phyloP scores from a whole-genome alignment of 306 rosid species.

The Begonia fuchsioides region DNA sequence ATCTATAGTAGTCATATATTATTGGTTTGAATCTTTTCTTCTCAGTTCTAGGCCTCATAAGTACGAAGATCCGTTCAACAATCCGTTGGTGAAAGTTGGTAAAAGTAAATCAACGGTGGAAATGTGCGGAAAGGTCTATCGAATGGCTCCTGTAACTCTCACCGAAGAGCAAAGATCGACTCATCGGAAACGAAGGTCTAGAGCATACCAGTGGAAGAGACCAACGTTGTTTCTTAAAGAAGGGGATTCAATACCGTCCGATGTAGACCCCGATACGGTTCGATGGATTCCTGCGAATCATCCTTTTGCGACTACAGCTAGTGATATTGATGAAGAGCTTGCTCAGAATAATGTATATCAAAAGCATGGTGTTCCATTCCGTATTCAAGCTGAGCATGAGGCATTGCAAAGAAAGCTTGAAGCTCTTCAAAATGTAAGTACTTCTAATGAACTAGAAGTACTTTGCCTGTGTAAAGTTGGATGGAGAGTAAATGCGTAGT shows the following conservation, averaged over 20 bases:
- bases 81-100: constrained; percentile 73
- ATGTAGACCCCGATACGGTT: constrained; percentile 80
- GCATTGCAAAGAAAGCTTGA: constrained; percentile 80
- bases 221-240: constrained; percentile 81
- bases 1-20: background rate
- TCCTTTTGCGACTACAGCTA: constrained; percentile 83
- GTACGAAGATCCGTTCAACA: constrained; percentile 88
- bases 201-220: constrained; percentile 96
- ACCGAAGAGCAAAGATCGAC: constrained; percentile 62
- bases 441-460: background rate
- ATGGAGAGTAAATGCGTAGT: no score
- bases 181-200: constrained; percentile 79
- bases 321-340: constrained; percentile 69
- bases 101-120: constrained; percentile 64
- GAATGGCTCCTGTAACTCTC: constrained; percentile 87
- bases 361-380: constrained; percentile 87
- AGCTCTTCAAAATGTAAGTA: constrained; percentile 65
- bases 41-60: constrained; percentile 72
- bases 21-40: background rate
- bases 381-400: constrained; percentile 84
- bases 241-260: constrained; percentile 69
- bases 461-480: no score
- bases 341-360: constrained; percentile 83
- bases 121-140: constrained; percentile 90
- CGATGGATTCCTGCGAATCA: constrained; percentile 95